Base-by-base conservation (phyloP, 441 rosid species). In the Pelargonium fulgidum region DNA sequence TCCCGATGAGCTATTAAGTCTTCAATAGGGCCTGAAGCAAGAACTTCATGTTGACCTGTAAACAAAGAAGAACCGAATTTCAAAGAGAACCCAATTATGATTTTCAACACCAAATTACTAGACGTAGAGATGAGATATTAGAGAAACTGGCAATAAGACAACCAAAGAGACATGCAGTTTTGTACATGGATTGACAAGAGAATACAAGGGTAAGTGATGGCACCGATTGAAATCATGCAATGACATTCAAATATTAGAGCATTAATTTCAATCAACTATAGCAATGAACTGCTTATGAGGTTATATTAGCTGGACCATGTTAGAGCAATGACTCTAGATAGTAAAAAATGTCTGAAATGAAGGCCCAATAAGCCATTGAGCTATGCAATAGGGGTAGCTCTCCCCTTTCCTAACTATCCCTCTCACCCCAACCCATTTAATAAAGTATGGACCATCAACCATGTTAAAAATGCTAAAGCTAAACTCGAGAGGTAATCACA, bases 11-110 rank as follows among this genome's bases (percentile, higher is more conserved):
- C 97, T 79, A 95, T 92, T 77, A 95, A 82, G 77, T 95, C 99
- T 81, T 95, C 99, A 74, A 95, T 95, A 44, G 99, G 99, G 62
- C 99, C 99, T 14, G 98, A 95, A 39, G 98, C 98, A 76, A 95
- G 98, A 82, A 88, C 92, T 84, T 95, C 98, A 85, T 95, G 98
- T 77, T 95, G 96, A 81, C 89, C 99, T 95, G 85, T 59, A 70
- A 26, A 62, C 26, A 61, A 74, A 70, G 36, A 59, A 16, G 33
- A 59, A 29, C 7, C 14, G 12, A 59, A 59, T 59, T 10, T 59
- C 64, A 59, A 59, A 20, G 26, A 20, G 63, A 59, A 59, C 24
- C 13, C n/a, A 59, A 22, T 59, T 59, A 59, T 59, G 63, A 59
- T 59, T 36, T 36, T 36, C 41, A 36, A 9, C 63, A 59, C 63